Conservation (phyloP, 345 rosid species). For the Populus pruinosa region DNA sequence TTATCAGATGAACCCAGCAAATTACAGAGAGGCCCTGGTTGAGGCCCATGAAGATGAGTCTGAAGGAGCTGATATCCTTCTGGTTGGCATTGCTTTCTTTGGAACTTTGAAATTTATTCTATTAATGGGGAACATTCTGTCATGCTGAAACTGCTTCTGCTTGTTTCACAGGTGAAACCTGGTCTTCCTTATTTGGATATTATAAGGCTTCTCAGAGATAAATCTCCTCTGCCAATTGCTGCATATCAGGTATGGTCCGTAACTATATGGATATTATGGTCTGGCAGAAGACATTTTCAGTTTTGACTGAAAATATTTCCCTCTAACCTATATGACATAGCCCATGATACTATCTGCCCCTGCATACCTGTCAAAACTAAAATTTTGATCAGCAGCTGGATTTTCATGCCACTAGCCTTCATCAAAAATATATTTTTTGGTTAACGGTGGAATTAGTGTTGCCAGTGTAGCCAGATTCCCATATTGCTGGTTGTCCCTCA, state of each 20-base stretch:
- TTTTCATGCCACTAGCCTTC: not conserved
- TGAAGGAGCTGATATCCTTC: slow-evolving; percentile 96
- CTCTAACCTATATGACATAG: not conserved
- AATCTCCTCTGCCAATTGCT: slow-evolving; percentile 79
- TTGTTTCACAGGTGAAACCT: slow-evolving; percentile 71
- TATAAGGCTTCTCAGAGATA: slow-evolving; percentile 78
- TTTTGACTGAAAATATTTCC: not conserved
- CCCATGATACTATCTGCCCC: not conserved
- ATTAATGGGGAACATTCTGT: not conserved
- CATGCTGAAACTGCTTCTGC: slow-evolving; percentile 15
- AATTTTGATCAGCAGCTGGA: not conserved
- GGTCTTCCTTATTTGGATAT: slow-evolving; percentile 96
- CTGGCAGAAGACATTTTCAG: not conserved
- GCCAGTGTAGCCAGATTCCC: not conserved
- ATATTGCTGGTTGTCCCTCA: not conserved
- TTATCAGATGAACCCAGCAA: slow-evolving; percentile 97
- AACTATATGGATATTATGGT: not conserved
- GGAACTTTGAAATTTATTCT: slow-evolving; percentile 2
- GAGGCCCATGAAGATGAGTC: slow-evolving; percentile 83
- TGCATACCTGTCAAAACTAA: not conserved
- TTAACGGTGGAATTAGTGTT: not conserved
- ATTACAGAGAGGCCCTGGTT: slow-evolving; percentile 82
- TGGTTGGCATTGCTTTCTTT: slow-evolving; percentile 43
- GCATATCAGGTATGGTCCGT: slow-evolving; percentile 70
- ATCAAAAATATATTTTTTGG: not conserved